Conservation (phyloP, 768 basidiomycete genomes). For the Lentinula guzmanii region DNA sequence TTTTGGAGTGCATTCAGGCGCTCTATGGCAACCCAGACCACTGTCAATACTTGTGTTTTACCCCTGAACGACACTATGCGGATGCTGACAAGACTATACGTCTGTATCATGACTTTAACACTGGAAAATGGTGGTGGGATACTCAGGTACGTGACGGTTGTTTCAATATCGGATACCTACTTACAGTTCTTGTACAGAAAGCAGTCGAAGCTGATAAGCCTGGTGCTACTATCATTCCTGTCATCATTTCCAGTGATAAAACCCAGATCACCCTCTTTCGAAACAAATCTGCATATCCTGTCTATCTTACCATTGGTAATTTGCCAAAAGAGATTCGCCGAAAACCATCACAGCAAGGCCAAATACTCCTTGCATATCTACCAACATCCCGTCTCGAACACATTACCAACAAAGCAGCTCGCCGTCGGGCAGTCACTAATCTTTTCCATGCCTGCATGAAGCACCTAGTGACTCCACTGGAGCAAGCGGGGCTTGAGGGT, state of each 20-base stretch:
- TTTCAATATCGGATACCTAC: background rate
- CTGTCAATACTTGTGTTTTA: slow-evolving; percentile 20
- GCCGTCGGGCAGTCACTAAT: slow-evolving; percentile 13
- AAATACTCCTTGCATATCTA: slow-evolving; percentile 24
- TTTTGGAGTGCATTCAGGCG: slow-evolving; percentile 28
- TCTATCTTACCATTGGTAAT: slow-evolving; percentile 28
- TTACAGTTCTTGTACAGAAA: background rate
- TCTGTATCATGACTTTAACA: slow-evolving; percentile 39
- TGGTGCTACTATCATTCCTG: slow-evolving; percentile 16
- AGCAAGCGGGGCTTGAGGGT: slow-evolving; percentile 5
- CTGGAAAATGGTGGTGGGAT: slow-evolving; percentile 47
- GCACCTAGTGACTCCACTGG: slow-evolving; percentile 15
- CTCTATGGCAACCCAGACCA: slow-evolving; percentile 29
- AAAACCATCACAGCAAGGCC: slow-evolving; percentile 12
- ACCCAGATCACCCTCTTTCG: slow-evolving; percentile 6
- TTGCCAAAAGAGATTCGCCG: slow-evolving; percentile 6
- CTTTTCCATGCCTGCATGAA: slow-evolving; percentile 22
- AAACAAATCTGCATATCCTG: slow-evolving; percentile 24
- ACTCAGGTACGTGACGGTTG: slow-evolving; percentile 30
- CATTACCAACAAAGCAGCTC: slow-evolving; percentile 3
- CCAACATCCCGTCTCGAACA: slow-evolving; percentile 16
- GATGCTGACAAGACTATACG: slow-evolving; percentile 18
- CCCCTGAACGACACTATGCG: slow-evolving; percentile 30
- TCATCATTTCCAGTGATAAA: slow-evolving; percentile 12
- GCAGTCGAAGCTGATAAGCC: background rate